A percentile compares a stretch with the other conserved stretches of the same genome.
Conservation (phyloP, 140 eudicot species). For the Bidens hawaiensis region DNA sequence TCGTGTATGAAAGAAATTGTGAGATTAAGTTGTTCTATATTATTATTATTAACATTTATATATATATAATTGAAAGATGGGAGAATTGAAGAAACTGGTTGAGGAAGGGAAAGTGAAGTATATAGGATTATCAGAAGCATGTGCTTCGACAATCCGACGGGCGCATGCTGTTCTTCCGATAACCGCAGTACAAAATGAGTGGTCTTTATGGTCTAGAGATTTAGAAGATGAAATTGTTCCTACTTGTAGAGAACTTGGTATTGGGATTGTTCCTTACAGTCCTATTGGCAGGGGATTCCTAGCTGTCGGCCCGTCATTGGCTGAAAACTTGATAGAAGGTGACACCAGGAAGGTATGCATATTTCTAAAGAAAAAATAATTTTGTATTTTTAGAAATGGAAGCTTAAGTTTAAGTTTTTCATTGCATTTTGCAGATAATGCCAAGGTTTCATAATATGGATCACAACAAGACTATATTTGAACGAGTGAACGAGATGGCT, state of each 20-base stretch:
- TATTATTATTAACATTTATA: background rate
- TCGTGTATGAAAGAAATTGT: background rate
- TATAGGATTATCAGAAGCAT: slow-evolving; percentile 59
- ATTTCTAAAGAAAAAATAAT: no score
- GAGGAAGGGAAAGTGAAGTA: slow-evolving; percentile 60
- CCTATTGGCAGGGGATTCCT: slow-evolving; percentile 66
- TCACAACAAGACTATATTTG: slow-evolving; percentile 39
- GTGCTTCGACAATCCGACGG: slow-evolving; percentile 49
- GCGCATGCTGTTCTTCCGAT: slow-evolving; percentile 65
- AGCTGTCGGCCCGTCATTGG: slow-evolving; percentile 27
- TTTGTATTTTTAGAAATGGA: background rate
- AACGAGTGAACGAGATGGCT: slow-evolving; percentile 35
- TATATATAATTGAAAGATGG: slow-evolving; percentile 25
- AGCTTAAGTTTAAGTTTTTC: background rate
- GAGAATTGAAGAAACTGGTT: slow-evolving; percentile 44
- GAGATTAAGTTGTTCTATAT: background rate
- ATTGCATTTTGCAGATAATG: slow-evolving; percentile 21
- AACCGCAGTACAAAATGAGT: slow-evolving; percentile 52
- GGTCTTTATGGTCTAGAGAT: slow-evolving; percentile 60
- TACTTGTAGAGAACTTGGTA: slow-evolving; percentile 77
- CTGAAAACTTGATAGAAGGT: slow-evolving; percentile 23
- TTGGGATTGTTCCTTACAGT: slow-evolving; percentile 69
- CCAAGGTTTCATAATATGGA: slow-evolving; percentile 54
- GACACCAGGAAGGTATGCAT: slow-evolving; percentile 35
- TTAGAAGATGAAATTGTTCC: slow-evolving; percentile 46